Base-by-base conservation (phyloP, 2,329 filamentous ascomycete genomes). In the Colletotrichum costaricense region DNA sequence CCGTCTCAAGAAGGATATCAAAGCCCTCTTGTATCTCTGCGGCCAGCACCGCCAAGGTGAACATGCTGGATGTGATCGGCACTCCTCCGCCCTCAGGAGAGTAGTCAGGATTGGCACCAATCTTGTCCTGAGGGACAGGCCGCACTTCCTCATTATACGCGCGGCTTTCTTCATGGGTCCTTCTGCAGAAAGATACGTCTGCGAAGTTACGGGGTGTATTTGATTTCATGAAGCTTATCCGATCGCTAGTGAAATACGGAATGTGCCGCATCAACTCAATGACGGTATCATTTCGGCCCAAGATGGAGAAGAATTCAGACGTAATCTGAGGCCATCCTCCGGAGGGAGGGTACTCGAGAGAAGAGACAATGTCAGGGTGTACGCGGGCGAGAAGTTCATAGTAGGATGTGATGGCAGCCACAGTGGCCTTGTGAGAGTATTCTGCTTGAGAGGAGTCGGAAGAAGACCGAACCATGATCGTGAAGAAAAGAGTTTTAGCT, bases 181-280 rank as follows among this genome's bases (percentile, higher is more conserved):
- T 54, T 24, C 11, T n/a, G n/a, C 52, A 24, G n/a, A 55, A 26
- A 6, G 24, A 55, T 6, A 2, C 9, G 11, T 14, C n/a, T 24
- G n/a, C 11, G 24, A 22, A 26, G 52, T 55, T 26, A 26, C 11
- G 11, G 4, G 52, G 52, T 0, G 52, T 55, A 24, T 22, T 55
- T 26, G n/a, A 19, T 55, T 26, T 26, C 52, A 55, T 55, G 24
- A 16, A 24, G 6, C 5, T 46, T 4, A n/a, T 26, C 8, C n/a
- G 22, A 26, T 55, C 24, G n/a, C n/a, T 24, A 14, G n/a, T 62
- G 38, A 60, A 42, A 63, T 75, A 76, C 2, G 74, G 74, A 5
- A 76, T 42, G 52, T 75, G 73, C 16, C 72, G 65, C n/a, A 76
- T 28, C 2, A 76, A 59, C n/a, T 76, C 68, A 16, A 75, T 63